Evolutionary conservation across 1,284 basidiomycete genomes (phyloP), one percentile per base, ranked within the genome.

Genomic region (Dichomitus squalens): DNA sequence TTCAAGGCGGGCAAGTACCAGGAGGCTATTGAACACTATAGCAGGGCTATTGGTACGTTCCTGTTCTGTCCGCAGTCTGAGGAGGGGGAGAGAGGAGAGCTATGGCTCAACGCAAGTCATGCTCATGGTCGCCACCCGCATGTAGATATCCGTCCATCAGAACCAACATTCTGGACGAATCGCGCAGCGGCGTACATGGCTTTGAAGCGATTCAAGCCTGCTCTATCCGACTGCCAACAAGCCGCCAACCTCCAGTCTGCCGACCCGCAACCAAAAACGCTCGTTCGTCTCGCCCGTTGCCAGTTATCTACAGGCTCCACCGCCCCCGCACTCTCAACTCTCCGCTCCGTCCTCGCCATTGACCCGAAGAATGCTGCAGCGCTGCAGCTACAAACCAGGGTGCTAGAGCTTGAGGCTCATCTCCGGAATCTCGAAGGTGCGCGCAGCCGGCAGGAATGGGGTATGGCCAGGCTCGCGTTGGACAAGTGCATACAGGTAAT

Each of bases 131-230:
- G 18, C 21, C 21, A 31, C 9, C 34, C 53, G 21, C 34, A 25
- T 33, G 18, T 21, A 60, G 51, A 86, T 58, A 73, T 89, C 56
- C 85, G 87, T 59, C 77, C 88, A 0, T 69, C 79, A 4, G 88
- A 94, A 68, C 85, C 92, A 2, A 81, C 89, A 0, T 94, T 90
- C 68, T 78, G 89, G 58, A 91, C 91, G 14, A 96, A 96, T 72
- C 86, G 93, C 40, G 93, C 93, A 0, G 93, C 93, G 2, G 88
- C 93, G 3, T 85, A 90, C 68, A 95, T 96, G 86, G 82, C 86
- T 0, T 70, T 92, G 53, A 93, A 93, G 69, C 82, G 82, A 43
- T 95, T 90, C 78, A 79, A 82, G 35, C 74, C 77, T 1, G 93
- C 93, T 0, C 76, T 95, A 9, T 78, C 81, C 35, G 93, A 96